Evolutionary conservation across 2,329 filamentous ascomycete species (phyloP), one percentile per base, ranked within the genome.

Genomic region (Juglanconis juglandina): DNA sequence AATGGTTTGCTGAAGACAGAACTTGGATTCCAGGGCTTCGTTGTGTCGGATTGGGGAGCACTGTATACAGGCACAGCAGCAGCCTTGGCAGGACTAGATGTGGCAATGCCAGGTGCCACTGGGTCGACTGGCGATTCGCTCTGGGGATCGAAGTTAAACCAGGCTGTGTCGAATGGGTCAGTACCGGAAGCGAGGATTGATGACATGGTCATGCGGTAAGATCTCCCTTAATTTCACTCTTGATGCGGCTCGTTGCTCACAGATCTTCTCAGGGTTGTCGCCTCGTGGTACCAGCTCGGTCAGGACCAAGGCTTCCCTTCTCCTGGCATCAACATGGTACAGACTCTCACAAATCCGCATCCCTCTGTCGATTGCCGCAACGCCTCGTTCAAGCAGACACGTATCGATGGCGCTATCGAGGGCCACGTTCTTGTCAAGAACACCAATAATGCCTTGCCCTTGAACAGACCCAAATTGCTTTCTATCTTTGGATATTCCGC

Each of bases 371-470:
- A 88, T 64, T 85, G 79, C 2, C 76, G 82, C 30, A 81, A 87
- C 67, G 70, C 76, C 11, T 72, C 75, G 1, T 74, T 73, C 44
- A 73, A 71, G 51, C 66, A 71, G 53, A 68, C 72, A 0, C 69
- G 86, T 0, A 67, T 87, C 0, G 75, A 83, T n/a, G 82, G 83
- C 3, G 85, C 84, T 0, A 73, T 86, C 4, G 85, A 87, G 66
- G 85, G 86, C 4, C 84, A 87, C 57, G 86, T 88, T 1, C 76
- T 88, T 0, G 77, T 88, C 35, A 89, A 88, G 70, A 88, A 89
- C 68, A 72, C 68, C 44, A 81, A 82, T 47, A 76, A 75, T 13
- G 73, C 82, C 0, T 76, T 88, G 1, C 86, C 86, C 0, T 70
- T 89, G 0, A 76, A 76, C 8, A 70, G 76, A 10, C 79, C 79